Conservation (phyloP, 805 yeast genomes). For the Metschnikowia peoriensis region DNA sequence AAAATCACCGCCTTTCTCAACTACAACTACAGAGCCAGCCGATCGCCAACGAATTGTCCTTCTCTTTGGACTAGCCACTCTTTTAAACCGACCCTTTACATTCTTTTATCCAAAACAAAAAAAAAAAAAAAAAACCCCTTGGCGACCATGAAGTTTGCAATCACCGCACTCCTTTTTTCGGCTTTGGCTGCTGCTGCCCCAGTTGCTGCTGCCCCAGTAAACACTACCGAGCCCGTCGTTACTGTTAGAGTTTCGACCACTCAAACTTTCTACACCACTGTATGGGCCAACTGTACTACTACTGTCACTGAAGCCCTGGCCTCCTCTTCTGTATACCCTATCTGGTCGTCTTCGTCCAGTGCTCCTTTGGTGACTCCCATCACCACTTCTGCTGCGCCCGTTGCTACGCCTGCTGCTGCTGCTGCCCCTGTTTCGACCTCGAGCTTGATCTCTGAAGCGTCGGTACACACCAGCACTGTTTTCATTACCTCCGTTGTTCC, state of each 20-base stretch:
- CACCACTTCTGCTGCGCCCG: neutral
- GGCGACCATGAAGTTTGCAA: conserved; percentile 11
- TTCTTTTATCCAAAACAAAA: neutral
- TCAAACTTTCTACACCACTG: conserved; percentile 12
- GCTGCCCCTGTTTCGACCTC: neutral
- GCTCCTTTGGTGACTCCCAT: neutral
- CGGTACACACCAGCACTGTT: conserved; percentile 2
- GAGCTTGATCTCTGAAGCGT: conserved; percentile 1
- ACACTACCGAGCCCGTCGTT: neutral
- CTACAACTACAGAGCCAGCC: neutral
- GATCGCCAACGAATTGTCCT: neutral
- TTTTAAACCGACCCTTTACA: conserved; percentile 3
- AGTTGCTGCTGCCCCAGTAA: conserved; percentile 12
- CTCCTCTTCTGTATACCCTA: neutral
- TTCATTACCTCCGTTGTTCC: neutral
- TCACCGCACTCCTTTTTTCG: conserved; percentile 4
- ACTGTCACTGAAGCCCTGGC: neutral
- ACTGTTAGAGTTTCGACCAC: conserved; percentile 7
- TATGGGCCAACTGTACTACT: conserved; percentile 5
- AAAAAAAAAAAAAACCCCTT: neutral
- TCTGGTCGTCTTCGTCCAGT: neutral
- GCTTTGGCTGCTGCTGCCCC: conserved; percentile 14
- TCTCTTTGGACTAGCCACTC: conserved; percentile 4
- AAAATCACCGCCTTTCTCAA: neutral
- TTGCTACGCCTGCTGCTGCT: neutral